Evolutionary conservation across 2,329 filamentous ascomycete genomes (phyloP).

Genomic region (Talaromyces amestolkiae): DNA sequence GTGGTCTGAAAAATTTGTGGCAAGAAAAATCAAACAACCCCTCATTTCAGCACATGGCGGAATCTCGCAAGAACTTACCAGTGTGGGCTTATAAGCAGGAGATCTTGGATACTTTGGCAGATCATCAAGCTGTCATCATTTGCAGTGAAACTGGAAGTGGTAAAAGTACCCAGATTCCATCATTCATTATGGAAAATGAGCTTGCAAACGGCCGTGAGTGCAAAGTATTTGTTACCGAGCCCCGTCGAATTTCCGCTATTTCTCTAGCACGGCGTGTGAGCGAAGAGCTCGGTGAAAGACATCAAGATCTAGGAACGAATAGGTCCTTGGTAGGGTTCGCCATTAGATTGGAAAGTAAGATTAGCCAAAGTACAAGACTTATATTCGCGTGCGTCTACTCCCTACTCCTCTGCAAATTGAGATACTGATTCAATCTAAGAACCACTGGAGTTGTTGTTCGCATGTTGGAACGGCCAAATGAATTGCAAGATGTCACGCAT

Average conservation of each 20-base stretch:
- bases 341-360: slow-evolving; percentile 87
- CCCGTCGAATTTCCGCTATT: slow-evolving; percentile 91
- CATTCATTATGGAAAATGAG: slow-evolving; percentile 87
- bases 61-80: slow-evolving; percentile 74
- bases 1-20: slow-evolving; percentile 54
- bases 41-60: slow-evolving; percentile 75
- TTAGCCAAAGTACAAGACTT: slow-evolving; percentile 74
- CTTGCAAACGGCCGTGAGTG: slow-evolving; percentile 75
- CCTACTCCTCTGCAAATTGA: background rate
- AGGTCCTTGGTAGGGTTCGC: slow-evolving; percentile 90
- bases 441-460: slow-evolving; percentile 87
- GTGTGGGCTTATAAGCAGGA: slow-evolving; percentile 83
- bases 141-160: slow-evolving; percentile 96
- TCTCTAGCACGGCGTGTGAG: slow-evolving; percentile 90
- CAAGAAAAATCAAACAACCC: slow-evolving; percentile 48
- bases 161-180: slow-evolving; percentile 96
- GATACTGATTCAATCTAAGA: slow-evolving; percentile 26
- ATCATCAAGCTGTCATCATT: slow-evolving; percentile 83
- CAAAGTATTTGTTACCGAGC: slow-evolving; percentile 94
- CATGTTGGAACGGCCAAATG: slow-evolving; percentile 87
- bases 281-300: slow-evolving; percentile 85
- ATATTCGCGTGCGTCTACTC: slow-evolving; percentile 70
- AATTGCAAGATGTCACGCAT: slow-evolving; percentile 86
- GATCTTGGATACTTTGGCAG: slow-evolving; percentile 73
- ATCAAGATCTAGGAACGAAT: slow-evolving; percentile 74